Evolutionary conservation across 768 basidiomycete species (phyloP).

Genomic region (Suillus placidus): DNA sequence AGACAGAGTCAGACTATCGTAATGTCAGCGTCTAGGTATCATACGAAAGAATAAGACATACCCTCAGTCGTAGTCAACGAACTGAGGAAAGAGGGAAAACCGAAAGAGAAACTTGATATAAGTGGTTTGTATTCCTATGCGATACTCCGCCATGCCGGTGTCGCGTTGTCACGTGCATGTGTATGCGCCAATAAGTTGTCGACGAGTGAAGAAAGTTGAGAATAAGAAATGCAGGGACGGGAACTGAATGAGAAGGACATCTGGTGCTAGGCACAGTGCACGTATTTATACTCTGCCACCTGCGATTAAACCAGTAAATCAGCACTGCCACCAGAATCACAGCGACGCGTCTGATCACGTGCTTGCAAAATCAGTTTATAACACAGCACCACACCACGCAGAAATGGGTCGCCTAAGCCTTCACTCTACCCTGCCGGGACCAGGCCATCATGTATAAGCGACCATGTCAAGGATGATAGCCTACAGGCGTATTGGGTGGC

Average conservation of each 20-base stretch:
- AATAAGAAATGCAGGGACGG: not conserved
- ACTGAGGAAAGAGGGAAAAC: too few relatives aligned
- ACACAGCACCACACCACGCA: not conserved
- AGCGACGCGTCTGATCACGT: not conserved
- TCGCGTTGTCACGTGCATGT: too few relatives aligned
- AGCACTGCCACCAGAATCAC: not conserved
- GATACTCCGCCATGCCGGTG: too few relatives aligned
- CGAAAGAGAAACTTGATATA: too few relatives aligned
- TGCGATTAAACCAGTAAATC: not conserved
- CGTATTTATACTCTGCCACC: not conserved
- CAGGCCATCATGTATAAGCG: too few relatives aligned
- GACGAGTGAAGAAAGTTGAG: not conserved
- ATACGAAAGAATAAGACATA: too few relatives aligned
- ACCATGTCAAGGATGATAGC: not conserved
- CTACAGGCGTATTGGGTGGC: not conserved
- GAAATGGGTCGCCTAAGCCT: too few relatives aligned
- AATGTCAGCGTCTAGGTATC: too few relatives aligned
- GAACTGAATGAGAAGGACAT: not conserved
- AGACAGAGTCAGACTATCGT: too few relatives aligned
- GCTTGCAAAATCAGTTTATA: not conserved
- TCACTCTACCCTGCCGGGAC: too few relatives aligned
- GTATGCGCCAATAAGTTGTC: not conserved
- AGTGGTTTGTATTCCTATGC: too few relatives aligned
- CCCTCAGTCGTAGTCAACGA: too few relatives aligned
- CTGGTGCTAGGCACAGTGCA: not conserved